Conservation (phyloP, 352 stramenopile species). For the Pythium volutum region DNA sequence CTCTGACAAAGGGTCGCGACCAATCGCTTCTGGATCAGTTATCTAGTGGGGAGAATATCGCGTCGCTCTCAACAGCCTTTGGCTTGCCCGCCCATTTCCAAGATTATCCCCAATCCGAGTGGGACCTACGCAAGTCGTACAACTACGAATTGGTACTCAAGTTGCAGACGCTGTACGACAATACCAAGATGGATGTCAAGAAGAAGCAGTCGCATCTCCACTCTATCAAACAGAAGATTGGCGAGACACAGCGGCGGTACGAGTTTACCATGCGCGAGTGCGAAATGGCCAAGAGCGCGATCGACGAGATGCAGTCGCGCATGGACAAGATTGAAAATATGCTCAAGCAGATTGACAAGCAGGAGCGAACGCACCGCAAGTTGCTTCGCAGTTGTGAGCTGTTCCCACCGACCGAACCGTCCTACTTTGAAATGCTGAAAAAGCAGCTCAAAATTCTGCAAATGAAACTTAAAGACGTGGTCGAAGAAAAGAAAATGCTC, state of each 20-base stretch:
- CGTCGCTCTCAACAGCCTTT: slow-evolving; percentile 43
- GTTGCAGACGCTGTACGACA: slow-evolving; percentile 72
- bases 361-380: slow-evolving; percentile 72
- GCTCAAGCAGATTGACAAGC: slow-evolving; percentile 55
- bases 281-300: slow-evolving; percentile 71
- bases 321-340: slow-evolving; percentile 68
- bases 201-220: slow-evolving; percentile 65
- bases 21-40: slow-evolving; percentile 28
- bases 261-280: slow-evolving; percentile 69
- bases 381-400: slow-evolving; percentile 61
- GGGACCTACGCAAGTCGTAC: slow-evolving; percentile 73
- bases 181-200: slow-evolving; percentile 49
- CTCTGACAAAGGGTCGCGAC: not conserved
- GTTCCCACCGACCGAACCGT: slow-evolving; percentile 52
- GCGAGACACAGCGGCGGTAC: slow-evolving; percentile 58
- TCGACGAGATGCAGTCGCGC: slow-evolving; percentile 69
- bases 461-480: slow-evolving; percentile 67
- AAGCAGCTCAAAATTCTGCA: slow-evolving; percentile 70
- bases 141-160: slow-evolving; percentile 77
- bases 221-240: slow-evolving; percentile 57
- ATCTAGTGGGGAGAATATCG: slow-evolving; percentile 21
- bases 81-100: slow-evolving; percentile 68
- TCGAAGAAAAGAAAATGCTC: slow-evolving; percentile 67
- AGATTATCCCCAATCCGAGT: slow-evolving; percentile 77
- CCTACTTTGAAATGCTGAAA: slow-evolving; percentile 61